phyloP scores from a whole-genome alignment of 169 alveolate species.

The Eimeria maxima region DNA sequence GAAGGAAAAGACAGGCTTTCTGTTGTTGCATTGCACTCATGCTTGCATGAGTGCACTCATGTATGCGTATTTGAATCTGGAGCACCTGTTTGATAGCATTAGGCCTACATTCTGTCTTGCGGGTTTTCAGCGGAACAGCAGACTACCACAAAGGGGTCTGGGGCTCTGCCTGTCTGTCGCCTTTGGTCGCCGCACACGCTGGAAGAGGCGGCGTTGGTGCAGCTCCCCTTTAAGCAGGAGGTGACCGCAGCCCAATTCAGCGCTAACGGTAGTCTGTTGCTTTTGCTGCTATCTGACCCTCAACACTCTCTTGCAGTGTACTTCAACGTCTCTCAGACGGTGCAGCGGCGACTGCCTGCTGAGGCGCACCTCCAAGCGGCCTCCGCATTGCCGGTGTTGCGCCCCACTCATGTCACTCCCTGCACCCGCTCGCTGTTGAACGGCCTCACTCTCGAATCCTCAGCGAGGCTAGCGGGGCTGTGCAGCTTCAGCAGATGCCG shows the following conservation, averaged over 20 bases:
- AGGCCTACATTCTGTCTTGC: not conserved
- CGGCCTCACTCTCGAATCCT: conserved; percentile 24
- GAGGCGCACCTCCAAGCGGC: not conserved
- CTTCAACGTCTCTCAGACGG: not conserved
- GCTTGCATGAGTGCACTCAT: too few relatives aligned
- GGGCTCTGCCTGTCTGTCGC: conserved; percentile 35
- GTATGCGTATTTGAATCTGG: not conserved
- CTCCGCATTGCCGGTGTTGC: conserved; percentile 17
- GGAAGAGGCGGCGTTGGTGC: conserved; percentile 36
- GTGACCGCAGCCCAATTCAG: conserved; percentile 32
- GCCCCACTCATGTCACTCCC: conserved; percentile 3
- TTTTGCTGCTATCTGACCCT: conserved; percentile 56
- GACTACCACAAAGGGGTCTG: not conserved
- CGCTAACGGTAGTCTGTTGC: conserved; percentile 8
- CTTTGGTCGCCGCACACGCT: conserved; percentile 48
- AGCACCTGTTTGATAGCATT: not conserved
- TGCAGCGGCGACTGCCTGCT: not conserved
- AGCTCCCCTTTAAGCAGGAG: conserved; percentile 10
- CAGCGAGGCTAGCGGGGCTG: not conserved
- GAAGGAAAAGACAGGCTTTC: not conserved
- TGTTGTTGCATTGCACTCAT: not conserved
- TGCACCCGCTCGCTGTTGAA: conserved; percentile 52
- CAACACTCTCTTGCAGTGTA: conserved; percentile 59
- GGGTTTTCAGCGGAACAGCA: conserved; percentile 58
- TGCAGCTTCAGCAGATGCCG: not conserved